These are phyloP conservation scores for Fragilaria radians DNA, from an alignment of 108 stramenopile species.

Conservation along the genomic window DNA sequence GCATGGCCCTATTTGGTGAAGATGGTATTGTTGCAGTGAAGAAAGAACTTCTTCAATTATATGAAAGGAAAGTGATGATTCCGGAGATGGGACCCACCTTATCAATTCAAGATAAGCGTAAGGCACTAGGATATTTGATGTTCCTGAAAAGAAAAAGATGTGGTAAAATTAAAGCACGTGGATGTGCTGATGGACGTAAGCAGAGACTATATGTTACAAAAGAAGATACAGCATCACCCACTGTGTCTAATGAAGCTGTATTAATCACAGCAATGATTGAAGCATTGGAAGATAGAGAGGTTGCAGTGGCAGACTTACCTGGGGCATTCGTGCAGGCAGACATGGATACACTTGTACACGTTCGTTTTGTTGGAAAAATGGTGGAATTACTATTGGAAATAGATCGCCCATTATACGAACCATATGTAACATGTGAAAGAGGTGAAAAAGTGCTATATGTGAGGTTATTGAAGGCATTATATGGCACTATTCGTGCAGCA, in stretches of 20 bases:
- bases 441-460: slow-evolving; percentile 18
- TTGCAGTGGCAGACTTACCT: slow-evolving; percentile 22
- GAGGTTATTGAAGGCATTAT: slow-evolving; percentile 17
- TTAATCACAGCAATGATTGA: slow-evolving; percentile 25
- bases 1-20: no score
- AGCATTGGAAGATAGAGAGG: slow-evolving; percentile 24
- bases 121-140: no score
- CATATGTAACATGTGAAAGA: slow-evolving; percentile 10
- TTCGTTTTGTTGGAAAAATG: slow-evolving; percentile 11
- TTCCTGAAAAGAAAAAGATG: neutral
- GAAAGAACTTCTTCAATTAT: no score
- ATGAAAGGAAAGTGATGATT: no score
- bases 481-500: slow-evolving; percentile 16
- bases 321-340: slow-evolving; percentile 35
- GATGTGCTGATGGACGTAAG: slow-evolving; percentile 30
- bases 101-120: no score
- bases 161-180: slow-evolving; percentile 14
- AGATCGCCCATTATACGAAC: slow-evolving; percentile 8
- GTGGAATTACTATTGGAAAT: slow-evolving; percentile 8
- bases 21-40: no score
- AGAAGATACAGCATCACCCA: slow-evolving; percentile 33
- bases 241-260: slow-evolving; percentile 21
- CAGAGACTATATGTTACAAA: slow-evolving; percentile 21
- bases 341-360: slow-evolving; percentile 9
- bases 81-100: no score